Evolutionary conservation across 1,139 yeast species (phyloP), one percentile per base, ranked within the genome.

Genomic region (Protomyces lactucae-debilis): DNA sequence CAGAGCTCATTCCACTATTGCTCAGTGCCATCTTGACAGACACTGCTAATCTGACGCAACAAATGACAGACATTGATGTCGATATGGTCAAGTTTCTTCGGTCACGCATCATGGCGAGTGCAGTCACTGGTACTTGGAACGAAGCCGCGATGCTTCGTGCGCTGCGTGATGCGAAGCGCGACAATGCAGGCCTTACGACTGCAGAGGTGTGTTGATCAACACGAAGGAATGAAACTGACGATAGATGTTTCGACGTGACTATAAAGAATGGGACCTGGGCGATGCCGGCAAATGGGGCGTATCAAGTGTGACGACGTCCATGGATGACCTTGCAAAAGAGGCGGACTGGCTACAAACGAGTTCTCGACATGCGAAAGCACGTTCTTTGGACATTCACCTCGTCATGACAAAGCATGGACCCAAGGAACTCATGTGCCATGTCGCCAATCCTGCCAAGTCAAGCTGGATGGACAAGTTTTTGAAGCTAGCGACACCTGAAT

Each of bases 161-260:
- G 5, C 74, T 88, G 60, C 82, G 81, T 66, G 69, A 71, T 3
- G 84, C 85, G 12, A 90, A 89, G 73, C 81, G 82, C 67, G 85
- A 89, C 71, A 55, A 37, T 35, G 37, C 52, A 5, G 60, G 60
- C 3, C 61, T 53, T 6, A 32, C 45, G 28, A 14, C 56, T 52
- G 5, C 60, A 65, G 35, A 61, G 61, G 64, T 28, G 28, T 8
- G 68, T 65, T 12, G 56, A 65, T 60, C 10, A 46, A 53, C 45
- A 77, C 90, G 57, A 73, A 74, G 1, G 90, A 89, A 0, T 78
- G 91, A 60, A 72, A 82, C 0, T 76, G 84, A 12, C 72, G 72
- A 4, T 95, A 89, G 63, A 74, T 92, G 16, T 77, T 92, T 56
- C 78, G 86, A 55, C 91, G 90, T 73, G 99, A 92, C 73, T 92